Conservation (phyloP, 345 rosid species). For the Arabidopsis suecica region DNA sequence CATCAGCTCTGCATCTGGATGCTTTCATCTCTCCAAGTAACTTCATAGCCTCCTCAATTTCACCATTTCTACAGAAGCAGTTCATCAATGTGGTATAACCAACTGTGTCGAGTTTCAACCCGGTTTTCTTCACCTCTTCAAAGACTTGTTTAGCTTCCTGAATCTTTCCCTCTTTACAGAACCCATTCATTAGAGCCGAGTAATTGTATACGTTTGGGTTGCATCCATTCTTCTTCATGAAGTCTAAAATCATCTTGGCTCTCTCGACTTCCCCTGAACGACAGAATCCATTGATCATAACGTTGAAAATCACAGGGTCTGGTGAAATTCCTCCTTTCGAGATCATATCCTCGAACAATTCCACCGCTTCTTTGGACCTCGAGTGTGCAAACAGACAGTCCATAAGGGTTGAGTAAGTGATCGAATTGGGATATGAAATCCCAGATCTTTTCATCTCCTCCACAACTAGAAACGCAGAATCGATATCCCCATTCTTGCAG, state of each 20-base stretch:
- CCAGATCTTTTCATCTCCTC: slow-evolving; percentile 73
- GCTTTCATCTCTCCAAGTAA: slow-evolving; percentile 78
- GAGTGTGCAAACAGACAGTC: slow-evolving; percentile 63
- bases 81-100: slow-evolving; percentile 81
- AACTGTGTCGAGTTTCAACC: slow-evolving; percentile 68
- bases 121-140: slow-evolving; percentile 63
- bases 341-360: slow-evolving; percentile 82
- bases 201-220: slow-evolving; percentile 71
- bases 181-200: slow-evolving; percentile 72
- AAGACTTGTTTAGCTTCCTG: slow-evolving; percentile 64
- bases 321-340: slow-evolving; percentile 74
- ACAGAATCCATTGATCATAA: slow-evolving; percentile 85
- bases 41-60: slow-evolving; percentile 58
- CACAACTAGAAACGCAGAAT: slow-evolving; percentile 65
- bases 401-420: slow-evolving; percentile 81
- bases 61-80: slow-evolving; percentile 63
- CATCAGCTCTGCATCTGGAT: slow-evolving; percentile 68
- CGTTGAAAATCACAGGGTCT: slow-evolving; percentile 72
- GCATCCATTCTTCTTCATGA: slow-evolving; percentile 85
- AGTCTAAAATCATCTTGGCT: slow-evolving; percentile 76
- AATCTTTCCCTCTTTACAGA: slow-evolving; percentile 62
- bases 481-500: slow-evolving; percentile 66
- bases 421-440: slow-evolving; percentile 70
- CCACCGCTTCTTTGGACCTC: slow-evolving; percentile 72
- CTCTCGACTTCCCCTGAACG: slow-evolving; percentile 67